Evolutionary conservation across 2,329 filamentous ascomycete species (phyloP), one percentile per base, ranked within the genome.

Genomic region (Zymoseptoria ardabiliae): DNA sequence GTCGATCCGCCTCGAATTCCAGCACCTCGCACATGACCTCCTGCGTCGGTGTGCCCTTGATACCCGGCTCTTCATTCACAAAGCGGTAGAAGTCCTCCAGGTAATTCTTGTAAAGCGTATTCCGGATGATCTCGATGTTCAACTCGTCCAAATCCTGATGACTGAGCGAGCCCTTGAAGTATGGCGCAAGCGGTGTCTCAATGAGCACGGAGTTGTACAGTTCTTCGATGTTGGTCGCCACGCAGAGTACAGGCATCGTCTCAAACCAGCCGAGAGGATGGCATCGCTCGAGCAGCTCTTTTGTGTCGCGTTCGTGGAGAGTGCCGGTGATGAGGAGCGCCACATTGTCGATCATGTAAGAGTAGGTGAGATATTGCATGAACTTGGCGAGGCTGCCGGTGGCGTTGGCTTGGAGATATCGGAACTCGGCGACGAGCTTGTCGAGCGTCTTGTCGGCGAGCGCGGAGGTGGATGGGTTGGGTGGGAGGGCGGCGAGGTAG

Each of bases 301-400:
- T 87, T 3, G 94, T 99, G 75, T 99, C 94, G 73, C 94, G 86
- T 78, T 99, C 95, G 77, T 99, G 94, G 28, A 99, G 84, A 11
- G 94, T 99, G 63, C 94, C 94, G 21, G 94, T 99, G 76, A 99
- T 99, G 71, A 99, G 85, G 49, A 99, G 87, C 48, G 95, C 94
- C 56, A 99, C 91, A 71, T 99, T 99, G 78, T 99, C 94, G 76
- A 99, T 99, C 94, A 99, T 99, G 82, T 99, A 99, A 63, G 92
- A 93, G 75, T 99, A 99, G 1, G 94, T 99, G 62, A 99, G 81
- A 76, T 96, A 99, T 76, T 97, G 91, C 85, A 99, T 91, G 76
- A 99, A 99, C 73, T 90, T 91, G 63, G 92, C 88, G 45, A 97
- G 85, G 0, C 91, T 90, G 17, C 94, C 94, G 2, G 90, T 90